Percentiles rank a stretch among this genome's conserved stretches.
Conservation (phyloP, 352 stramenopile species). For the Phytophthora vignae region DNA sequence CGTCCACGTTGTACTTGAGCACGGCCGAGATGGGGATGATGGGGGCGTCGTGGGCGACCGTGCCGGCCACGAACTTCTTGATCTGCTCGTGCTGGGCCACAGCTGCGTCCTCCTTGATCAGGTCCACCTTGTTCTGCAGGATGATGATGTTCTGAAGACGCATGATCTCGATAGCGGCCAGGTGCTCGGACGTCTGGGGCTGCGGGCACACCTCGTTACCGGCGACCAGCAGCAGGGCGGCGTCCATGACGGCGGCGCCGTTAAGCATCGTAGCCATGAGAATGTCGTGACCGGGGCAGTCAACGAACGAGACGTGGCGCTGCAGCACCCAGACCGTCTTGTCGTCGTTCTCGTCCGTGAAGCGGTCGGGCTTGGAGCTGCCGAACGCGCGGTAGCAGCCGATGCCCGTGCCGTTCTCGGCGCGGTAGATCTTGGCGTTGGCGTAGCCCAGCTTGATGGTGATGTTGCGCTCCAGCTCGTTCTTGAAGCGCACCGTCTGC, state of each 20-base stretch:
- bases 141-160: constrained; percentile 99
- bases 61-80: constrained; percentile 92
- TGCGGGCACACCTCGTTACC: constrained; percentile 99
- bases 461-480: constrained; percentile 99
- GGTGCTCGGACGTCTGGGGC: constrained; percentile 99
- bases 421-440: constrained; percentile 99
- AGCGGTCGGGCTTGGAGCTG: constrained; percentile 89
- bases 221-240: constrained; percentile 98
- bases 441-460: constrained; percentile 99
- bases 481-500: constrained; percentile 98
- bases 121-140: constrained; percentile 99
- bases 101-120: constrained; percentile 99
- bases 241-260: constrained; percentile 99
- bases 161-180: constrained; percentile 99
- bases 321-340: constrained; percentile 93
- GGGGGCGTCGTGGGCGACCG: constrained; percentile 95
- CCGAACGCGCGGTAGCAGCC: constrained; percentile 91
- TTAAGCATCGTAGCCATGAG: constrained; percentile 99
- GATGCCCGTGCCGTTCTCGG: constrained; percentile 82
- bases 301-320: constrained; percentile 99
- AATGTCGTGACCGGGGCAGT: constrained; percentile 99
- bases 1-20: constrained; percentile 99
- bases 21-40: constrained; percentile 99
- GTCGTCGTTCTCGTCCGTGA: constrained; percentile 87
- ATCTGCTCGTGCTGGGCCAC: constrained; percentile 98